Base-by-base conservation (phyloP, 2,329 filamentous ascomycete species). In the Fusarium bactridioides region DNA sequence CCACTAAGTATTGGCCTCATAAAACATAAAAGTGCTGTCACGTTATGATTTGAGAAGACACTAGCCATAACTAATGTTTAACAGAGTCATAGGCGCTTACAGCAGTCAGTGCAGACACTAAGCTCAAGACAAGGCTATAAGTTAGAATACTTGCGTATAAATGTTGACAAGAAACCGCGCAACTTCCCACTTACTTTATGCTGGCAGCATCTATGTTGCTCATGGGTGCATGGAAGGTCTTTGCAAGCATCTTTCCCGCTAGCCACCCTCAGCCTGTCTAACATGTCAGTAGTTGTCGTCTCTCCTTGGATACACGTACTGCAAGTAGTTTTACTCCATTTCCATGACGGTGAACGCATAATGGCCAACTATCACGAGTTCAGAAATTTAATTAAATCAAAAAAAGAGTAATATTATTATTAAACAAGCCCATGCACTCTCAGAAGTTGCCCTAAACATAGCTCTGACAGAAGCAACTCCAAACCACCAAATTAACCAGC, bases 301-400 rank as follows among this genome's bases (percentile, higher is more conserved):
- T 43, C n/a, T 43, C 41, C 10, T 8, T 0, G 41, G 5, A 25
- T 8, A 43, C 2, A 18, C 4, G 15, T 4, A 3, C 10, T 11
- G 41, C 41, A 43, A 43, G 4, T 10, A 16, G 10, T 18, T 43
- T 10, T 18, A 18, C 16, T 43, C 4, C 5, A 18, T 25, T 10
- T 25, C 0, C 12, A 18, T 18, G 25, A 11, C 0, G 6, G 15
- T 18, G 6, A 18, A 1, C 4, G 18, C 8, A 25, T 3, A 18
- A 18, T 43, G 16, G 6, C 41, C 0, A 5, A 25, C 2, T 8
- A 18, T 18, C 10, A 43, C 23, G n/a, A 10, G 0, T 0, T 43
- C 10, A 25, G 23, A 43, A 25, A 6, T 37, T 2, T 0, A 4
- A 38, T 12, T 16, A 27, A 21, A 25, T 25, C 4, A 25, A 25